Conservation (phyloP, 495 filamentous ascomycete genomes). For the Thermochaetoides thermophila region DNA sequence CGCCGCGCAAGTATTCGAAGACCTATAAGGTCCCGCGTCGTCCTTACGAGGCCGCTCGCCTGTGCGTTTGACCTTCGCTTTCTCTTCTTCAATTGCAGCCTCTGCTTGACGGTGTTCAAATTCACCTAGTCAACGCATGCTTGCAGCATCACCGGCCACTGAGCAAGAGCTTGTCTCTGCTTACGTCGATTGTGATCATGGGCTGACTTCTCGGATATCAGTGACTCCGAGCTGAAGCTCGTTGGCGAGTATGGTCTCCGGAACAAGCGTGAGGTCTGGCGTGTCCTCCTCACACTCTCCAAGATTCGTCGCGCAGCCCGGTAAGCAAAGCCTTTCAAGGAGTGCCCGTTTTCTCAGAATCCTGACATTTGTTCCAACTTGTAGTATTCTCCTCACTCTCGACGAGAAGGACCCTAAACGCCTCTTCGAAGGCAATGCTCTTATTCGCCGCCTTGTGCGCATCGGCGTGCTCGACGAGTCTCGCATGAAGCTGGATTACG, state of each 20-base stretch:
- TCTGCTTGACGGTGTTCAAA: constrained; percentile 7
- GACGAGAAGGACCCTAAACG: constrained; percentile 99
- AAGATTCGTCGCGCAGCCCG: constrained; percentile 99
- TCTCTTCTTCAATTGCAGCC: constrained; percentile 14
- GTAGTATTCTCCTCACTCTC: constrained; percentile 97
- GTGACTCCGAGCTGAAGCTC: constrained; percentile 97
- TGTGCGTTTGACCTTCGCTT: constrained; percentile 41
- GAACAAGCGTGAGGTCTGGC: constrained; percentile 99
- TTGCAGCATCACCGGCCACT: constrained; percentile 66
- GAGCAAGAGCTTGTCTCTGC: constrained; percentile 91
- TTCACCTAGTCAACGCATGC: constrained; percentile 11
- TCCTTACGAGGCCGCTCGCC: constrained; percentile 96
- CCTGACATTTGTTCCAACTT: constrained; percentile 5
- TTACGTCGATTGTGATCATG: constrained; percentile 70
- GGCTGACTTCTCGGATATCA: constrained; percentile 38
- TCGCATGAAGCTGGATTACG: constrained; percentile 99
- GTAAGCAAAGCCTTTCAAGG: constrained; percentile 40
- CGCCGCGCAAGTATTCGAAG: constrained; percentile 73
- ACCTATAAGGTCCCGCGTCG: constrained; percentile 87
- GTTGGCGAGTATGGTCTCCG: constrained; percentile 97
- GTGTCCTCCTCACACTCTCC: constrained; percentile 95
- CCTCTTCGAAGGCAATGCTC: constrained; percentile 98
- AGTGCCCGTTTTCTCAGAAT: neutral
- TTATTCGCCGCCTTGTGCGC: constrained; percentile 98
- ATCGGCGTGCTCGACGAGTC: constrained; percentile 99